Evolutionary conservation across 1,284 basidiomycete species (phyloP), one percentile per base, ranked within the genome.

Genomic region (Tremellales sp.): DNA sequence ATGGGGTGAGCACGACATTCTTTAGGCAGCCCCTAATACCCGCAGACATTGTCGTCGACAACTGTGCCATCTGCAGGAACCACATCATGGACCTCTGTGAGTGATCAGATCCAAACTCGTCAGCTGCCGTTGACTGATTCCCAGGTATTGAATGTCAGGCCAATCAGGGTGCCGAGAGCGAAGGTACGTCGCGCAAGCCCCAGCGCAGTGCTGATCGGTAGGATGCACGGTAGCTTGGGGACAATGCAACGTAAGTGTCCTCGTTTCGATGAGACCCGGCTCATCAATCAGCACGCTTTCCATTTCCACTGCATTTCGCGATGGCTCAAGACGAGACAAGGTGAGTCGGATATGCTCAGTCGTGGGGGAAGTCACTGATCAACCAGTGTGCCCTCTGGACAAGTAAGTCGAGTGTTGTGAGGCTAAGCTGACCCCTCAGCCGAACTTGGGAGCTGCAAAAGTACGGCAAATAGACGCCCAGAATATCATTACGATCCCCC

Each of bases 241-340:
- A 53, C 93, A 94, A 52, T 99, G 94, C 75, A 99, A 99, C 74
- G 94, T 96, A 65, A 55, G 86, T 75, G 43, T 3, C 23, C 21
- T 21, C 25, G 17, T 12, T 1, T 12, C 46, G 45, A 10, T 23
- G 13, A 33, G 27, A 6, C 48, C n/a, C 31, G n/a, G 12, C 29
- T 40, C 26, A 29, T 33, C n/a, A 41, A 29, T 1, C 65, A 97
- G 93, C 94, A 99, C 72, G 94, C 94, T 4, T 99, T 99, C 82
- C 94, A 99, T 77, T 99, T 98, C 78, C 94, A 98, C 75, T 99
- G 94, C 76, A 99, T 99, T 71, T 96, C 93, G 19, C 85, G 96
- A 46, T 99, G 96, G 96, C 81, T 99, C 61, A 99, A 98, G 81
- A 97, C 96, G 17, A 83, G 96, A 61, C 96, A 97, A 55, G 73